phyloP scores from a whole-genome alignment of 176 grass and related monocot species.

The Eragrostis nindensis region DNA sequence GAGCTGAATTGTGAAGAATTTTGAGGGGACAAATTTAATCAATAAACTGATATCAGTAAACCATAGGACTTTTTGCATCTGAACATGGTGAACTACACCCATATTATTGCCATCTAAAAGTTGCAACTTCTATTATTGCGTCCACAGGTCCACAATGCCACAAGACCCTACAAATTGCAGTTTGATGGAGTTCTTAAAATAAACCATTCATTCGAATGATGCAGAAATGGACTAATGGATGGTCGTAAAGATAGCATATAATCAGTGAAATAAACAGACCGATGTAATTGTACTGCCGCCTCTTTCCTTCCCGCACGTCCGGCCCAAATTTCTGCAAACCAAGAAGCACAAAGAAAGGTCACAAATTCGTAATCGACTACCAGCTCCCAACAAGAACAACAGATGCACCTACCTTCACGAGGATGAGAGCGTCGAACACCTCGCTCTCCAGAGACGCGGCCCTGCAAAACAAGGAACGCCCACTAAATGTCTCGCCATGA shows the following conservation, averaged over 20 bases:
- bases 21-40: neutral
- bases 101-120: neutral
- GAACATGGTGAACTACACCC: neutral
- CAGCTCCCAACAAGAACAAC: neutral
- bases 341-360: slow-evolving; percentile 6
- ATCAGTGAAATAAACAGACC: slow-evolving; percentile 46
- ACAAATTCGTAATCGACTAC: neutral
- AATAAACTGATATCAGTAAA: neutral
- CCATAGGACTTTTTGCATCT: neutral
- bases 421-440: slow-evolving; percentile 83
- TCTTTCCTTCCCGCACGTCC: slow-evolving; percentile 85
- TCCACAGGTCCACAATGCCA: neutral
- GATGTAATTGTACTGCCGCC: slow-evolving; percentile 95
- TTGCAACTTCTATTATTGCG: neutral
- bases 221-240: neutral
- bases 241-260: neutral
- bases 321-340: slow-evolving; percentile 67
- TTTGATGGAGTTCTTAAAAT: neutral
- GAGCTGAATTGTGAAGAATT: neutral
- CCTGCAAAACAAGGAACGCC: slow-evolving; percentile 46
- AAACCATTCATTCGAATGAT: neutral
- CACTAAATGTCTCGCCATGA: neutral
- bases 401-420: slow-evolving; percentile 64
- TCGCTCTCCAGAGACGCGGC: slow-evolving; percentile 76
- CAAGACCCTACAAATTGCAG: neutral